These are phyloP conservation scores for Artemisia tridentata DNA, from an alignment of 129 eudicot genomes.

Conservation along the genomic window DNA sequence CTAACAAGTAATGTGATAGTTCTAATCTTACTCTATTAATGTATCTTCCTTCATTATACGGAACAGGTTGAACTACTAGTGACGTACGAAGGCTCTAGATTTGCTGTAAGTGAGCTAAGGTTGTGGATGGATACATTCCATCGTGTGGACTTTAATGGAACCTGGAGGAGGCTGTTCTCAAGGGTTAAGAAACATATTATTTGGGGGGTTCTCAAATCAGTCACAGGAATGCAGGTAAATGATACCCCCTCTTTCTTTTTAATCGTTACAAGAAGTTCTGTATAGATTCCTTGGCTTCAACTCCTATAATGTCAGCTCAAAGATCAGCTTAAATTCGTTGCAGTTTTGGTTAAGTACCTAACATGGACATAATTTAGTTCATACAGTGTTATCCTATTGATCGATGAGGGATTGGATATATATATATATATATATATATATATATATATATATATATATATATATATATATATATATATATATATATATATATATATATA, in stretches of 20 bases:
- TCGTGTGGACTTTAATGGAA: constrained; percentile 84
- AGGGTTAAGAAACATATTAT: constrained; percentile 93
- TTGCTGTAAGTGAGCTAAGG: constrained; percentile 90
- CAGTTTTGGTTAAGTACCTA: too few relatives aligned
- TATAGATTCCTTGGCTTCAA: too few relatives aligned
- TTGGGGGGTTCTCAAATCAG: constrained; percentile 98
- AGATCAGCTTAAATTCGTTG: too few relatives aligned
- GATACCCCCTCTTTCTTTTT: not conserved
- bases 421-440: too few relatives aligned
- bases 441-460: too few relatives aligned
- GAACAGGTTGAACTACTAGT: constrained; percentile 84
- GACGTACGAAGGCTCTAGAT: constrained; percentile 92
- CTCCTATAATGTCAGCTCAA: too few relatives aligned
- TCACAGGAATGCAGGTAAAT: constrained; percentile 95
- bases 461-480: too few relatives aligned
- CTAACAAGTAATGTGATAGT: not conserved
- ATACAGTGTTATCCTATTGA: too few relatives aligned
- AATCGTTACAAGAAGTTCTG: too few relatives aligned
- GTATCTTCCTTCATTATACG: constrained; percentile 15
- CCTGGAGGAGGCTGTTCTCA: constrained; percentile 95
- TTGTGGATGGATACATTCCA: constrained; percentile 93
- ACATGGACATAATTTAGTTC: too few relatives aligned
- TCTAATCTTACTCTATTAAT: constrained; percentile 3
- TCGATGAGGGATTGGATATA: too few relatives aligned
- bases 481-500: too few relatives aligned